Base-by-base conservation (phyloP, 202 grass and related monocot genomes). In the Setaria viridis region DNA sequence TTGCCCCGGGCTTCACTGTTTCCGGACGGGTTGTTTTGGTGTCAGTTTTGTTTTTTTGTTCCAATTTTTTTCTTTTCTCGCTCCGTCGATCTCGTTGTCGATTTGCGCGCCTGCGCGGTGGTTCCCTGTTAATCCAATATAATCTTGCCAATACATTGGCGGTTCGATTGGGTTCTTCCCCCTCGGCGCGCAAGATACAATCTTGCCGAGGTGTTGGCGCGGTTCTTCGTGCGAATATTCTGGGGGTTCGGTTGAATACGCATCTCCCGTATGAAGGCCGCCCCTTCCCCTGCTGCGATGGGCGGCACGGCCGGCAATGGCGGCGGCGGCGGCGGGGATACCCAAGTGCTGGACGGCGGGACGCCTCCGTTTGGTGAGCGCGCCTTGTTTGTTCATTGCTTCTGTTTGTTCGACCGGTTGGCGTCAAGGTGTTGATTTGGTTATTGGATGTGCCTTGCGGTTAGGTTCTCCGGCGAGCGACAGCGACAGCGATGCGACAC, bases 331-430 rank as follows among this genome's bases (percentile, higher is more conserved):
- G 66, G 79, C 72, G 82, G 80, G 80, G 90, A 90, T 33, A 85
- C 86, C 20, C 86, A 87, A 60, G 62, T 79, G 42, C 17, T 91
- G 55, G 80, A 89, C 35, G 49, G 51, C 8, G 88, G 72, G 64
- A 85, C 88, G 62, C 68, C 86, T 64, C 80, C 88, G 39, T 25
- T 77, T 16, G 90, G 90, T 92, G 72, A 70, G 70, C 73, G 11
- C 35, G 32, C 14, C 10, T 37, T 54, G 6, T 45, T 37, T 54
- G 6, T 45, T 42, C 76, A 13, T 35, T 58, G 32, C 32, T 39
- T 39, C 20, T 42, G 39, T 62, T 37, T 73, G 1, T 51, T 51
- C 19, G 3, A 32, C 35, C 16, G 62, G 4, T 71, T 54, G 21
- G 42, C 59, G n/a, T 63, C 20, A 82, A 82, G 45, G 80, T 17